Percentiles rank a stretch among this genome's conserved stretches.
Conservation (phyloP, 495 filamentous ascomycete species). For the Penicillium turbatum region DNA sequence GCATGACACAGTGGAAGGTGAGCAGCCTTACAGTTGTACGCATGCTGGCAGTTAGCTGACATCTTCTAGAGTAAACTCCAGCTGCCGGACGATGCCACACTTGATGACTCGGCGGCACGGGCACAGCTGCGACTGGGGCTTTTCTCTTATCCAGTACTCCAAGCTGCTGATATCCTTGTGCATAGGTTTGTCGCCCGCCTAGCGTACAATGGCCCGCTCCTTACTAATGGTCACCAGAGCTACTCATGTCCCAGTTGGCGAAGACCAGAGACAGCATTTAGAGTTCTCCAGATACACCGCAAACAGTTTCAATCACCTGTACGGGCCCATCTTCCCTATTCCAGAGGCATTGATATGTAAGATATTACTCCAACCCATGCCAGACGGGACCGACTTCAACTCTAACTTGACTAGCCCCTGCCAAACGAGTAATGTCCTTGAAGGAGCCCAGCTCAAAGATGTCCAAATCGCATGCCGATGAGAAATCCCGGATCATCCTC, state of each 20-base stretch:
- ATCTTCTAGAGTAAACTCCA: conserved; percentile 62
- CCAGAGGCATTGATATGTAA: conserved; percentile 77
- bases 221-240: conserved; percentile 43
- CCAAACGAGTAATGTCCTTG: conserved; percentile 86
- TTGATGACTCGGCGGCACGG: conserved; percentile 50
- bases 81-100: conserved; percentile 49
- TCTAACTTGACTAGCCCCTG: conserved; percentile 51
- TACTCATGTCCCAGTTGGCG: conserved; percentile 93
- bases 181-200: conserved; percentile 53
- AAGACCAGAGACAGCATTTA: conserved; percentile 89
- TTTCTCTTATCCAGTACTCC: conserved; percentile 93
- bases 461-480: conserved; percentile 78
- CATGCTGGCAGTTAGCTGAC: conserved; percentile 7
- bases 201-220: not conserved
- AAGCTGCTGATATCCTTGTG: conserved; percentile 90
- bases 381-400: not conserved
- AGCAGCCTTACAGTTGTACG: conserved; percentile 11
- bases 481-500: conserved; percentile 73
- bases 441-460: conserved; percentile 74
- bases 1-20: conserved; percentile 99
- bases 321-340: conserved; percentile 55
- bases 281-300: conserved; percentile 85
- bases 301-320: conserved; percentile 75
- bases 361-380: conserved; percentile 7
- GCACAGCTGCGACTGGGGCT: conserved; percentile 76